phyloP scores from a whole-genome alignment of 2,329 filamentous ascomycete species.

The Alternaria viburni region DNA sequence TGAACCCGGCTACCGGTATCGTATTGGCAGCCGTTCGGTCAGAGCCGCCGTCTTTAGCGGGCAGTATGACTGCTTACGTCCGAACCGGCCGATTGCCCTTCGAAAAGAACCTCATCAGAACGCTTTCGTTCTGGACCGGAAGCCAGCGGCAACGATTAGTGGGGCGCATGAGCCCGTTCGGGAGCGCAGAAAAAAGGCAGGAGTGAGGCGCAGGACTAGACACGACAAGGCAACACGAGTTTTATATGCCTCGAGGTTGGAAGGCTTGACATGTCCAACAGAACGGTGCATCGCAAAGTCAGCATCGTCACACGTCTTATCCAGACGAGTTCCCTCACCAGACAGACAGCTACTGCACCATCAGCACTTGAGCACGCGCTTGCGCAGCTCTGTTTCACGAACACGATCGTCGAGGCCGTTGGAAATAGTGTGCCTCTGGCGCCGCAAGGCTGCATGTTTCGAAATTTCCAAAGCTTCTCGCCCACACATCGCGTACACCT shows the following conservation, averaged over 20 bases:
- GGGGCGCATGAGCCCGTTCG: neutral
- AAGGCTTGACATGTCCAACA: neutral
- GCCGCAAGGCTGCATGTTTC: slow-evolving; percentile 9
- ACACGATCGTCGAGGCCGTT: neutral
- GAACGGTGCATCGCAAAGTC: neutral
- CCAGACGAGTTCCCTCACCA: neutral
- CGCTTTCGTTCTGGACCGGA: slow-evolving; percentile 1
- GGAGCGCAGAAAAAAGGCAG: neutral
- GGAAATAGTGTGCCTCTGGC: neutral
- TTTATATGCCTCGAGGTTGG: neutral
- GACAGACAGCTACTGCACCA: neutral
- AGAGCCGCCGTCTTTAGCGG: neutral
- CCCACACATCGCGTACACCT: neutral
- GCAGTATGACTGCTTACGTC: neutral
- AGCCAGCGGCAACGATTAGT: neutral
- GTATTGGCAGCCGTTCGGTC: neutral
- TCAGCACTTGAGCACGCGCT: neutral
- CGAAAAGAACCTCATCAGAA: slow-evolving; percentile 1
- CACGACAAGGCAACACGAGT: neutral
- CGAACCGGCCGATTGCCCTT: neutral
- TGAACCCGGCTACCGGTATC: neutral
- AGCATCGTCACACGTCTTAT: neutral
- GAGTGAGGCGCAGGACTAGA: neutral
- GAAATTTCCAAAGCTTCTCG: slow-evolving; percentile 3
- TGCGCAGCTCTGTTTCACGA: slow-evolving; percentile 6